Conservation (phyloP, 1,284 basidiomycete species). For the Marasmius tenuissimus region DNA sequence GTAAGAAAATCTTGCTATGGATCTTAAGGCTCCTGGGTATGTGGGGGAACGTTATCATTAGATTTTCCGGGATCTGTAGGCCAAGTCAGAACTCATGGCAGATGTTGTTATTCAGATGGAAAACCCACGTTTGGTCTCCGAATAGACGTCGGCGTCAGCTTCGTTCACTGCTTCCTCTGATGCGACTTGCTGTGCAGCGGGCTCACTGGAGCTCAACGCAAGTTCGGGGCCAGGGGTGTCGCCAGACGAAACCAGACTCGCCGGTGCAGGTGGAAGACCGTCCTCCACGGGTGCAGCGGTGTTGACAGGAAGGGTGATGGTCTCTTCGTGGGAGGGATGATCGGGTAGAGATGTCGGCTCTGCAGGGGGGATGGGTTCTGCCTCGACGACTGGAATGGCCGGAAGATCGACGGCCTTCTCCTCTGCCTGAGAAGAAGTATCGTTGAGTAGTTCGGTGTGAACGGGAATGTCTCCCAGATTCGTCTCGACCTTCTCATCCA, state of each 20-base stretch:
- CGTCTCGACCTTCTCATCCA: not conserved
- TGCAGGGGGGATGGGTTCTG: not conserved
- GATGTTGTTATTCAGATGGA: not conserved
- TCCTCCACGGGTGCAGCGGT: constrained; percentile 7
- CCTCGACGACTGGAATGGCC: constrained; percentile 6
- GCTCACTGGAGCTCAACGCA: constrained; percentile 27
- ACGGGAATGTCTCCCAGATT: not conserved
- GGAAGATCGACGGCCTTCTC: not conserved
- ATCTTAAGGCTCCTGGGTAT: not conserved
- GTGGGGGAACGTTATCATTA: not conserved
- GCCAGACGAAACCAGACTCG: constrained; percentile 32
- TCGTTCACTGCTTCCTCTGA: not conserved
- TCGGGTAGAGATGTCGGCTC: constrained; percentile 1
- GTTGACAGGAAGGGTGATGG: not conserved
- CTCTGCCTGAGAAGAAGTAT: not conserved
- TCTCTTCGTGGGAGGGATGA: not conserved
- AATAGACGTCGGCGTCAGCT: not conserved
- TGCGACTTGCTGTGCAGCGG: constrained; percentile 12
- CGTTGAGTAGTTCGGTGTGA: not conserved
- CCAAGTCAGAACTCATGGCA: not conserved
- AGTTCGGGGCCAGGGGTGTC: constrained; percentile 38
- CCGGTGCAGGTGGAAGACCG: constrained; percentile 29
- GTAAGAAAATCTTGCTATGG: not conserved
- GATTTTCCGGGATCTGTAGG: not conserved
- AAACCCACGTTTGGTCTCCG: not conserved